A percentile compares a stretch with the other conserved stretches of the same genome.
phyloP scores from a whole-genome alignment of 228 moss, liverwort and hornwort genomes.

The Sphagnum fallax region DNA sequence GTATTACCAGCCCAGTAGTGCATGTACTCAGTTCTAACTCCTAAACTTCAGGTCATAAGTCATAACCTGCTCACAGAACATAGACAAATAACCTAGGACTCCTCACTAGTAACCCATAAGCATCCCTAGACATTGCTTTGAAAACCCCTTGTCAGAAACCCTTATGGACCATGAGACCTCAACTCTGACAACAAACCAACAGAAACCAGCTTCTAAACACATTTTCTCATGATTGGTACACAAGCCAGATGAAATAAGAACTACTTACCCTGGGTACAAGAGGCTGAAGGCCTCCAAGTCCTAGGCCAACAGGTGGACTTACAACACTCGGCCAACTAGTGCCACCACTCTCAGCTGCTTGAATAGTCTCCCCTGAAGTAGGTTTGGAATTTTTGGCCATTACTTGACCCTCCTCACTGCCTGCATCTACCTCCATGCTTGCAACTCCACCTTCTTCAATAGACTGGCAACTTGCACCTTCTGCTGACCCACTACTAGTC shows the following conservation, averaged over 20 bases:
- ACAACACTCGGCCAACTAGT: conserved; percentile 17
- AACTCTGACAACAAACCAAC: no score
- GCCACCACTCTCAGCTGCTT: conserved; percentile 27
- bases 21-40: no score
- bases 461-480: conserved; percentile 18
- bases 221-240: no score
- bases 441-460: conserved; percentile 29
- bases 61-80: no score
- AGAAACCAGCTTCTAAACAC: no score
- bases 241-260: neutral
- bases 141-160: no score
- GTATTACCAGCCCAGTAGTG: no score
- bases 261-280: conserved; percentile 75
- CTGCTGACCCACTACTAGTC: conserved; percentile 23
- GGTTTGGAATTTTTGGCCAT: conserved; percentile 16
- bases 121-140: no score
- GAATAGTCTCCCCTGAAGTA: conserved; percentile 15
- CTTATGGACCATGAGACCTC: no score
- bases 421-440: conserved; percentile 43
- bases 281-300: conserved; percentile 85
- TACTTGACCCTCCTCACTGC: conserved; percentile 31
- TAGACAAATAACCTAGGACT: no score
- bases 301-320: conserved; percentile 71
- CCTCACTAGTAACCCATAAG: no score
- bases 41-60: no score